Evolutionary conservation across 805 yeast species (phyloP), one percentile per base, ranked within the genome.

Genomic region (Yarrowia yakushimensis): DNA sequence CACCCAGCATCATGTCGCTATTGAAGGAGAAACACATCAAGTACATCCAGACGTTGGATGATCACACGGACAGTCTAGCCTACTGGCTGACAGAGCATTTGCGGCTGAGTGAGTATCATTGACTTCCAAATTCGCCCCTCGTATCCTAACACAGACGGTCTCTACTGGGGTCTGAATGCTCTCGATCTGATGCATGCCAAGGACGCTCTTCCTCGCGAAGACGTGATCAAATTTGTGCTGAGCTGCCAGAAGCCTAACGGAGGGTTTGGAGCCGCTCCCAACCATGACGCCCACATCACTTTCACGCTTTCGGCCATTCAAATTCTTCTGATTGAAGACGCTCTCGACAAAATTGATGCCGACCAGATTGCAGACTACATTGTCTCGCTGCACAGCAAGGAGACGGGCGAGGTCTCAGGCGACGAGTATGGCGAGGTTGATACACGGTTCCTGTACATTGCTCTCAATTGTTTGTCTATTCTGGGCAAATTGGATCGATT

Each of bases 131-230:
- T 15, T 5, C 54, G 30, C 36, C 25, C 17, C 2, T 9, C 18
- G 28, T 13, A 12, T 13, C 10, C 60, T 52, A 41, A 34, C 20
- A 4, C 34, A 71, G 75, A 89, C 69, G 99, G 98, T 1, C 79
- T 94, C 0, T 94, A 94, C 72, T 94, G 99, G 99, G 98, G 97
- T 0, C 77, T 90, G 2, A 86, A 88, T 17, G 90, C 97, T 0
- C 73, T 92, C 31, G 81, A 82, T 55, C 73, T 87, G 1, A 71
- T 93, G 73, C 78, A 81, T 28, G 77, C 85, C 2, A 74, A 79
- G 33, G 81, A 81, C 13, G 81, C 84, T 0, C 81, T 93, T 63
- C 78, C 85, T n/a, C 77, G 79, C 60, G 74, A 78, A 0, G 88
- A 86, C 7, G 83, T 93, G 13, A 73, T 88, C 1, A 74, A 77